A percentile compares a stretch with the other conserved stretches of the same genome.
Conservation (phyloP, 2,329 filamentous ascomycete genomes). For the Gremmenia infestans region DNA sequence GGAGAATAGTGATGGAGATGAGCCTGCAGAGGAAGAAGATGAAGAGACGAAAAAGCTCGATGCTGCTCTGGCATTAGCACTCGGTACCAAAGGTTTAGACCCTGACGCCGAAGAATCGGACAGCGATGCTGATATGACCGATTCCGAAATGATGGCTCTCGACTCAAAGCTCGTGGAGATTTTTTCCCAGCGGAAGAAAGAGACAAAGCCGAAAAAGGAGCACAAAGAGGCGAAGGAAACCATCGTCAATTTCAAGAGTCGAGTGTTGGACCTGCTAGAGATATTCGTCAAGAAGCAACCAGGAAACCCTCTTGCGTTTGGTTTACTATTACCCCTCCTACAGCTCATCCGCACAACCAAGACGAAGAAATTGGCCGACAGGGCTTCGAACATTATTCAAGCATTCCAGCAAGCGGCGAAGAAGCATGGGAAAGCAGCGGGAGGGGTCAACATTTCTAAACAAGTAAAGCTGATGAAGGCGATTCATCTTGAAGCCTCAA, state of each 20-base stretch:
- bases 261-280: constrained; percentile 80
- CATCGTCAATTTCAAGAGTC: constrained; percentile 91
- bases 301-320: constrained; percentile 59
- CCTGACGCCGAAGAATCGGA: constrained; percentile 54
- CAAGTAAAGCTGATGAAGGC: constrained; percentile 49
- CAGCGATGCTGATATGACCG: constrained; percentile 79
- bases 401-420: constrained; percentile 66
- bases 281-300: constrained; percentile 80
- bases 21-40: constrained; percentile 33
- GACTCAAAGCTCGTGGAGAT: constrained; percentile 80
- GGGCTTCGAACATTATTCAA: constrained; percentile 66
- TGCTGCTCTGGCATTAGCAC: constrained; percentile 69
- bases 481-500: constrained; percentile 64
- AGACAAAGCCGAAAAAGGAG: constrained; percentile 68
- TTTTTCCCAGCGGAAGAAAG: constrained; percentile 71
- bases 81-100: constrained; percentile 65
- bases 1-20: constrained; percentile 33
- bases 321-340: constrained; percentile 71
- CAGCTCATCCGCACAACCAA: constrained; percentile 69
- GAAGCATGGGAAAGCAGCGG: constrained; percentile 38
- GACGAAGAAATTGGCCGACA: constrained; percentile 69
- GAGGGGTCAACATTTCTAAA: constrained; percentile 38
- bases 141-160: constrained; percentile 89
- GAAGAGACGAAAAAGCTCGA: constrained; percentile 48
- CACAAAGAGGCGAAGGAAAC: constrained; percentile 83